A percentile compares a stretch with the other conserved stretches of the same genome.
Evolutionary conservation across 1,139 yeast genomes (phyloP).

Genomic region (Hemisphaericaspora lyxosophila): DNA sequence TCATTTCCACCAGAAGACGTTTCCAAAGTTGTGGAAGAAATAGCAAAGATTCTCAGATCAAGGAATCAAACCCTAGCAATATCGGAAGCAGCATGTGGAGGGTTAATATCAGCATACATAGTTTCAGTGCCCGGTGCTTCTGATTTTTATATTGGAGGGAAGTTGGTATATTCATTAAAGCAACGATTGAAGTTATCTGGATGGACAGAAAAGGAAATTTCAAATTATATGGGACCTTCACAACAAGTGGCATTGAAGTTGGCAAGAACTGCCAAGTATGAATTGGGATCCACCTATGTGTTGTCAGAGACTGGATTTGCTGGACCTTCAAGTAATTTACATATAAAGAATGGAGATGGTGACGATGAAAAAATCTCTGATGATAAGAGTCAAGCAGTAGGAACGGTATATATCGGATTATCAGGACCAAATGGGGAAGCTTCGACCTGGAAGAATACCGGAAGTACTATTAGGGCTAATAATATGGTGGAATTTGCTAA

Average conservation of each 20-base stretch:
- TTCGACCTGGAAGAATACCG: conserved; percentile 50
- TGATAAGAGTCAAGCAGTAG: conserved; percentile 39
- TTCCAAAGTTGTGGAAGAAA: conserved; percentile 48
- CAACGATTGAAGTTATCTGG: conserved; percentile 76
- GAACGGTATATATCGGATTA: conserved; percentile 70
- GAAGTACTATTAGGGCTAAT: conserved; percentile 48
- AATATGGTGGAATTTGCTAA: conserved; percentile 79
- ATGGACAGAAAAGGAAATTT: conserved; percentile 71
- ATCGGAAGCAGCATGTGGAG: conserved; percentile 90
- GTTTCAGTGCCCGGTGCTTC: conserved; percentile 87
- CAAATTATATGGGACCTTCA: conserved; percentile 76
- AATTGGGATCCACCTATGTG: conserved; percentile 79
- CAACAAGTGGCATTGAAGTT: conserved; percentile 72
- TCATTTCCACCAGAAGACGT: conserved; percentile 64
- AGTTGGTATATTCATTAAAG: conserved; percentile 72
- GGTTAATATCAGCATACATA: conserved; percentile 73
- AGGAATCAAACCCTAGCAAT: conserved; percentile 69
- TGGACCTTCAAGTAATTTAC: conserved; percentile 61
- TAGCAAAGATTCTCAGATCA: conserved; percentile 54
- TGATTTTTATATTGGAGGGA: conserved; percentile 78
- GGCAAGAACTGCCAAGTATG: conserved; percentile 77
- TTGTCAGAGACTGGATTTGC: conserved; percentile 87
- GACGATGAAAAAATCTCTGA: conserved; percentile 15
- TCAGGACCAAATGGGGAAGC: conserved; percentile 64
- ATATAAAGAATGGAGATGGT: conserved; percentile 22